Base-by-base conservation (phyloP, 176 grass and related monocot species). In the Tillandsia fasciculata region DNA sequence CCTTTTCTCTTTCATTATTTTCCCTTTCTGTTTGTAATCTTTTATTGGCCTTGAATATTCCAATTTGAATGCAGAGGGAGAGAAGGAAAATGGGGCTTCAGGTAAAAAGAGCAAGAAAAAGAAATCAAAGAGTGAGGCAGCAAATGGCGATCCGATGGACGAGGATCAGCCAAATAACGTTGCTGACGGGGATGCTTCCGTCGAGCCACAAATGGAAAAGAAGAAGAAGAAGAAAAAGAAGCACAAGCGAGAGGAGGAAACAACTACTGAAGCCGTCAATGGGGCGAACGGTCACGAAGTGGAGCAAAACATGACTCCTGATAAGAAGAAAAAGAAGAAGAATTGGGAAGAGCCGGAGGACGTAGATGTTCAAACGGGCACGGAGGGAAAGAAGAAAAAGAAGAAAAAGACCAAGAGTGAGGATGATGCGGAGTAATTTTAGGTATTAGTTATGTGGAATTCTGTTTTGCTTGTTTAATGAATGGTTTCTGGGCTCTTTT, bases 201-300 rank as follows among this genome's bases (percentile, higher is more conserved):
- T 27, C 0, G 94, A 97, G 29, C 68, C 69, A 65, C 79, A 69
- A 72, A 88, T 84, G 0, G 81, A 85, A 56, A 85, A 92, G 73
- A 91, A 65, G 47, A 69, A 65, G 47, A 69, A 82, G 42, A 90
- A 92, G 80, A 92, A 92, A 64, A 90, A 91, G 82, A 96, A 91
- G 76, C 70, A 89, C 48, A 87, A 90, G 49, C 26, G 80, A 28
- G 82, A 85, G 67, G 81, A 85, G 52, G 50, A 69, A 54, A 77
- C 67, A 29, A 54, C 83, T 27, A 12, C 72, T 11, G 84, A 75
- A 26, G 12, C 15, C 0, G 27, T 12, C 1, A 48, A 42, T 2
- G 64, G 22, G 47, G 64, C 22, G 2, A 85, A 87, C 78, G 87
- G 69, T 26, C 29, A 77, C 7, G 84, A 63, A 3, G 29, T 14